Base-by-base conservation (phyloP, 371 early-diverging fungal species). In the Apophysomyces trapeziformis region DNA sequence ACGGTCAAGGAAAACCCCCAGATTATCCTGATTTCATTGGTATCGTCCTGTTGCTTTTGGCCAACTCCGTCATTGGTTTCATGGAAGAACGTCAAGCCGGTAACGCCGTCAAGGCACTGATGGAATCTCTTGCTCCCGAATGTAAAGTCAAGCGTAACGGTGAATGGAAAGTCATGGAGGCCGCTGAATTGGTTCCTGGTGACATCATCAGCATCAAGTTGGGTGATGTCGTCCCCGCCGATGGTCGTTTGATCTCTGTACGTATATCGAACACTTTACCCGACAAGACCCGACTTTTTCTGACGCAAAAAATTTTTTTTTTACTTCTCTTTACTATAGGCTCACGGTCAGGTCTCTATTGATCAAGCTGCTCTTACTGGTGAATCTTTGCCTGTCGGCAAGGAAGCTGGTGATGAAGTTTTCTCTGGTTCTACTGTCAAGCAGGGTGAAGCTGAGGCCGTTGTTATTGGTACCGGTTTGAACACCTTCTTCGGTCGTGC, bases 401-500 rank as follows among this genome's bases (percentile, higher is more conserved):
- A 93, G 80, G 87, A 87, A 63, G 69, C 78, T 50, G 84, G 83
- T 65, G 85, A 88, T 61, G 85, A 88, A 70, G 79, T 91, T 60
- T 86, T 86, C 74, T 93, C 93, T 54, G 83, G 83, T 57, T 85
- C 89, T 9, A 92, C 93, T 32, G 93, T 95, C 68, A 92, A 94
- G 85, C 93, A 94, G 76, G 96, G 96, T 67, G 92, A 93, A 74
- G 93, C 91, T 58, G 82, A 83, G 70, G 95, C 93, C 46, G 79
- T 94, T 32, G 93, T 94, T 59, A 91, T 92, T 56, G 85, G 84
- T 64, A 94, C 94, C 45, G 95, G 95, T 36, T 50, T 83, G 58
- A 86, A 88, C 79, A 95, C 96, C 47, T 92, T 91, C 77, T 91
- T 95, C 67, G 96, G 96, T 63, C 89, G 87, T 66, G 93, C 94